Evolutionary conservation across 441 rosid species (phyloP).

Genomic region (Adansonia madagascariensis): DNA sequence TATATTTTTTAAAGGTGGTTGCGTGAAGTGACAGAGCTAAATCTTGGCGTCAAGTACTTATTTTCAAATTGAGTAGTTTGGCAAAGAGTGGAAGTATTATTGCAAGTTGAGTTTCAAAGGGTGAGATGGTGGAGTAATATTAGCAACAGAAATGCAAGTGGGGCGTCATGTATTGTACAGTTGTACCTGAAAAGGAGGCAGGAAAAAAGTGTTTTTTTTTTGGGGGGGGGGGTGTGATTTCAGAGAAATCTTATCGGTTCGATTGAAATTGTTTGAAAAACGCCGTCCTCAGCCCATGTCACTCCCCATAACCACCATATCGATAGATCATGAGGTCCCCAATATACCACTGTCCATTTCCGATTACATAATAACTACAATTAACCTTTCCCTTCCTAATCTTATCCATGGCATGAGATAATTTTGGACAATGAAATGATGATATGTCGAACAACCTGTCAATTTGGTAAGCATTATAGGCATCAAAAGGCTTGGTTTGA

Average conservation of each 20-base stretch:
- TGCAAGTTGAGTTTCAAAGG: constrained; percentile 12
- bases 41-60: too few species aligned
- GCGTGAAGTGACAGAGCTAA: too few species aligned
- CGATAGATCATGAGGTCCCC: constrained; percentile 1
- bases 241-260: neutral
- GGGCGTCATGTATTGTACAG: neutral
- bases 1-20: too few species aligned
- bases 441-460: neutral
- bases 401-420: neutral
- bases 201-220: neutral
- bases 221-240: constrained; percentile 6
- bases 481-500: constrained; percentile 6
- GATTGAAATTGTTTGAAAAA: neutral
- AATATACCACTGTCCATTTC: neutral
- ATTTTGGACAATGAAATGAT: neutral
- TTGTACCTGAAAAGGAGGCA: constrained; percentile 16
- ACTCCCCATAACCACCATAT: constrained; percentile 9
- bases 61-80: neutral
- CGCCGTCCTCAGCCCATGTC: constrained; percentile 22
- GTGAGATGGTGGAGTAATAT: constrained; percentile 16
- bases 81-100: neutral
- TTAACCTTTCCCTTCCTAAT: constrained; percentile 4
- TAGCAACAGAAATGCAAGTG: constrained; percentile 26
- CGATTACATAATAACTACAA: constrained; percentile 10
- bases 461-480: neutral